These are phyloP conservation scores for Litchi chinensis DNA, from an alignment of 345 rosid species.

Conservation along the genomic window DNA sequence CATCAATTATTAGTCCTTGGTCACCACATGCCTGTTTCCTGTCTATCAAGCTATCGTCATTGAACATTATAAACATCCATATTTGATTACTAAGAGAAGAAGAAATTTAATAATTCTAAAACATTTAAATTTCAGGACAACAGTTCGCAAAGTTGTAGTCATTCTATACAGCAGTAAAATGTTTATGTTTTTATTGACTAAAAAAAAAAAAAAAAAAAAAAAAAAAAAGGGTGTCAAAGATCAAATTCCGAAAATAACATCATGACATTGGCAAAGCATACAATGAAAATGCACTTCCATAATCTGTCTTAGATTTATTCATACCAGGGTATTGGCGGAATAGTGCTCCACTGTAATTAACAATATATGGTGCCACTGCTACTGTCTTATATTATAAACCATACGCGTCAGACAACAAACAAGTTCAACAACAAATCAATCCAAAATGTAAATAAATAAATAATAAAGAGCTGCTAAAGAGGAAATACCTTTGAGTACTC, in stretches of 20 bases:
- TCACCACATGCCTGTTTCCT: background rate
- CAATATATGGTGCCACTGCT: conserved; percentile 79
- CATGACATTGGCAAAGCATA: background rate
- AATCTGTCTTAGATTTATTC: conserved; percentile 4
- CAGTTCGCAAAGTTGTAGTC: background rate
- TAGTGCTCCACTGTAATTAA: conserved; percentile 89
- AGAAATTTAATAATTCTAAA: background rate
- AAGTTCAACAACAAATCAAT: conserved; percentile 22
- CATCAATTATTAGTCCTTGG: background rate
- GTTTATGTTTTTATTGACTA: background rate
- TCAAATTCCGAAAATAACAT: background rate
- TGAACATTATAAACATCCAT: background rate
- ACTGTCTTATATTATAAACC: conserved; percentile 70
- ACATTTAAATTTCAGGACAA: background rate
- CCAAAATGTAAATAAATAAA: background rate
- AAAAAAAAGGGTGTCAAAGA: background rate
- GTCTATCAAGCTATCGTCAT: background rate
- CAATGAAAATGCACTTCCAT: background rate
- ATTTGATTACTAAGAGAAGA: background rate
- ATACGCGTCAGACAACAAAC: conserved; percentile 28
- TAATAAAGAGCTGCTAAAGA: conserved; percentile 6
- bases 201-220: background rate
- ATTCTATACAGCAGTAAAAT: background rate
- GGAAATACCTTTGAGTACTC: conserved; percentile 86
- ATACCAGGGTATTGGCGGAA: conserved; percentile 94